Evolutionary conservation across 78 protist genomes (phyloP), one percentile per base, ranked within the genome.

Genomic region (Corallochytrium limacisporum): DNA sequence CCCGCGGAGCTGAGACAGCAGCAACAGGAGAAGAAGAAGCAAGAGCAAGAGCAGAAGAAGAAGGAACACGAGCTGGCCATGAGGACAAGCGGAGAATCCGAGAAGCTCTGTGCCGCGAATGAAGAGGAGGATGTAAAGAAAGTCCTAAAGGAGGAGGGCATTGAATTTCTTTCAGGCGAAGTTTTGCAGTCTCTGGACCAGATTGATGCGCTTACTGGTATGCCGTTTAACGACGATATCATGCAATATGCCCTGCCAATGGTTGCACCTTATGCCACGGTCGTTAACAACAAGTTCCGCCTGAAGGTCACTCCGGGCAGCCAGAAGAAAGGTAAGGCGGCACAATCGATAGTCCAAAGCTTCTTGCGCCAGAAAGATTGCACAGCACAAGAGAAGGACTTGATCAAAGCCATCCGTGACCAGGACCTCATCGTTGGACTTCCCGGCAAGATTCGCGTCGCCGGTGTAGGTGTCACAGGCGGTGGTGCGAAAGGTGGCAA

Each of bases 231-330:
- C 7, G 77, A 69, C 33, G 93, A 87, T 69, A 53, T 54, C 33
- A 53, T 87, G 24, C 86, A 81, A 10, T 82, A 53, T 53, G 92
- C 92, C 3, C 37, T 91, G 36, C 83, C 93, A 26, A 79, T 87
- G 42, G 81, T 85, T 22, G 91, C 78, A 1, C 91, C 91, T 13
- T 81, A 72, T 51, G 13, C 77, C 3, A 75, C 83, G 29, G 47
- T 78, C 61, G 47, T 20, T 37, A 65, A 31, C 47, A 88, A 69
- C 73, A 79, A 80, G 75, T 83, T 28, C 76, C 71, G 66, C 56
- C 85, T 82, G 28, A 91, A 87, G 77, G 43, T 88, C 36, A 69
- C 75, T 20, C 91, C 96, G 4, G 96, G 93, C n/a, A 49, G 28
- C 26, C 48, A 37, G 35, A 84, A 83, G 77, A 74, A 82, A 54